Conservation (phyloP, 2,329 filamentous ascomycete species). For the Fusarium kyushuense region DNA sequence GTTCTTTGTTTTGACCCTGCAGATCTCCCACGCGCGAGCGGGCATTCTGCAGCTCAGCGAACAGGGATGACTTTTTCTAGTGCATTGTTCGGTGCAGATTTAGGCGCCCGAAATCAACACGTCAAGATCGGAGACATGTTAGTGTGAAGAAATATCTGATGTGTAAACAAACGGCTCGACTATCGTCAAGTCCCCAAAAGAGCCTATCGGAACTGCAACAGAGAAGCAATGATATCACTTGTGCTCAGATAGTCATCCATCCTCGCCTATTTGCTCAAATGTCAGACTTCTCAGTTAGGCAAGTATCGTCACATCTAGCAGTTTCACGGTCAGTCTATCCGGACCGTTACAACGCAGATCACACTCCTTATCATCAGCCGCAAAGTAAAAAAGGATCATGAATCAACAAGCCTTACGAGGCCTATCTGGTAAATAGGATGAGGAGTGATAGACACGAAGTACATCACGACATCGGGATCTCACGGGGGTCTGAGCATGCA, state of each 20-base stretch:
- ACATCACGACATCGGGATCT: slow-evolving; percentile 18
- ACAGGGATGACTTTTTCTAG: slow-evolving; percentile 9
- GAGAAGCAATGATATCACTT: slow-evolving; percentile 10
- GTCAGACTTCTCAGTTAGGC: slow-evolving; percentile 33
- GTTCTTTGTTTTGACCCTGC: slow-evolving; percentile 20
- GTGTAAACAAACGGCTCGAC: slow-evolving; percentile 1
- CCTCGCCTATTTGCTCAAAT: slow-evolving; percentile 19
- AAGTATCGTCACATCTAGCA: slow-evolving; percentile 34
- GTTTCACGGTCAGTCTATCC: slow-evolving; percentile 15
- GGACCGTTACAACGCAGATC: slow-evolving; percentile 12
- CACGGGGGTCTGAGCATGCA: slow-evolving; percentile 21
- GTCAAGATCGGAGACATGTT: slow-evolving; percentile 14
- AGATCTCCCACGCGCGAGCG: slow-evolving; percentile 13
- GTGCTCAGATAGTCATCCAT: background rate
- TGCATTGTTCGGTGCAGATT: slow-evolving; percentile 9
- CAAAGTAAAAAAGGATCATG: background rate
- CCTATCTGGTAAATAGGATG: slow-evolving; percentile 3
- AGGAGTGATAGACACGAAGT: background rate
- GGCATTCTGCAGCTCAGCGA: slow-evolving; percentile 3
- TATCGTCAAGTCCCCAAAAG: background rate
- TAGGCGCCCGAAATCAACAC: background rate
- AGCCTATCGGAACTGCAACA: background rate
- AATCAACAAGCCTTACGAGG: background rate
- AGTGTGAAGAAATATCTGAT: background rate
- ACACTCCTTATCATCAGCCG: background rate